phyloP scores from a whole-genome alignment of 2,329 filamentous ascomycete genomes.

The Xenosphaeropsis pyriputrescens region DNA sequence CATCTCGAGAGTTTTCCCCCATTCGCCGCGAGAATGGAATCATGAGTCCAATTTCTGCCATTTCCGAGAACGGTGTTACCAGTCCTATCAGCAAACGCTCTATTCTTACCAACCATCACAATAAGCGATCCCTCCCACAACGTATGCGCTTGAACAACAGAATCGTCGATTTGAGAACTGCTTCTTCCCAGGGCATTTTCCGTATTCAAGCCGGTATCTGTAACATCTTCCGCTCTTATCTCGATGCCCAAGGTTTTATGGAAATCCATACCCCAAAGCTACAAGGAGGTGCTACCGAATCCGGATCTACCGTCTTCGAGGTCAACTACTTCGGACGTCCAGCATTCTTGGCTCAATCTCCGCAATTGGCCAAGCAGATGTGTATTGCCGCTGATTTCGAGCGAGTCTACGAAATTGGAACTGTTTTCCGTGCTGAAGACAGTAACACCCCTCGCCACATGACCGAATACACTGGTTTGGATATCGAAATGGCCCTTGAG shows the following conservation, averaged over 20 bases:
- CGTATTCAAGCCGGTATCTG: conserved; percentile 71
- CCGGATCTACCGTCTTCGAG: conserved; percentile 80
- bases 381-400: conserved; percentile 79
- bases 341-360: conserved; percentile 82
- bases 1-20: not conserved
- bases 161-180: conserved; percentile 74
- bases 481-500: conserved; percentile 85
- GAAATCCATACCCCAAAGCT: conserved; percentile 92
- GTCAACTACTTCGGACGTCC: conserved; percentile 81
- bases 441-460: conserved; percentile 90
- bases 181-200: conserved; percentile 76
- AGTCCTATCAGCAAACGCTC: conserved; percentile 5
- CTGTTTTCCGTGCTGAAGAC: conserved; percentile 88
- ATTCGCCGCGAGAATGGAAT: not conserved
- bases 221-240: conserved; percentile 61
- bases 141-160: conserved; percentile 65
- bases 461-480: conserved; percentile 87
- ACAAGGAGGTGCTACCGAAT: conserved; percentile 81
- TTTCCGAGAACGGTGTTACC: not conserved
- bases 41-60: conserved; percentile 9
- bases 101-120: not conserved
- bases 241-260: conserved; percentile 67
- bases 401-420: conserved; percentile 77
- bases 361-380: conserved; percentile 89
- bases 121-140: conserved; percentile 48